Evolutionary conservation across 116 monocot species (phyloP), one percentile per base, ranked within the genome.

Genomic region (Zostera marina): DNA sequence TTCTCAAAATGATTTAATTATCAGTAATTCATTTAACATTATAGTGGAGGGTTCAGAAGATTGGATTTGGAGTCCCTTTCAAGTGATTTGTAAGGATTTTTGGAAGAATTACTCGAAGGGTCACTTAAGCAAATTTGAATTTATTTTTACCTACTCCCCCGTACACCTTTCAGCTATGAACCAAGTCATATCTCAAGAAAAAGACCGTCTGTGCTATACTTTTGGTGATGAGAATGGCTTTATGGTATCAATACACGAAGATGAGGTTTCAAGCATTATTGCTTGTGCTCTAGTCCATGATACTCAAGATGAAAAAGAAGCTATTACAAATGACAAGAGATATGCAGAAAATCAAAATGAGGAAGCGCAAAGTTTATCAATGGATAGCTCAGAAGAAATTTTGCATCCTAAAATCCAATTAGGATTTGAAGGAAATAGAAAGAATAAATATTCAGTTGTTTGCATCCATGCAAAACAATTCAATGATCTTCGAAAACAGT

Each of bases 241-340:
- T 60, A 58, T 91, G 42, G 49, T 83, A 21, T 87, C 83, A 48
- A 61, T 77, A 42, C 70, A 54, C 60, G 86, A 84, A 53, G 87
- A 87, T 66, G 91, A 99, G 53, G 66, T 91, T 67, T 87, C 99
- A 14, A 99, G 91, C 69, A 79, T 99, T 45, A 91, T 99, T 69
- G 76, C 99, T 42, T 80, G 73, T 72, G 84, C 83, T 38, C 49
- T 90, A 46, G 61, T 70, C 0, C 72, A 21, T 13, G 32, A 32
- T 32, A 32, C 32, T 32, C 32, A 32, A 32, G 32, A 32, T 32
- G 32, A 32, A 32, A 32, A 32, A 5, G 32, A 32, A 32, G 32
- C 5, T 32, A 5, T 32, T 32, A 5, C 32, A 32, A 58, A 63
- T 26, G 59, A 54, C 48, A 73, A 56, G 46, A 62, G 42, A 25